phyloP scores from a whole-genome alignment of 139 green algal genomes.

The Coccomyxa sp. region DNA sequence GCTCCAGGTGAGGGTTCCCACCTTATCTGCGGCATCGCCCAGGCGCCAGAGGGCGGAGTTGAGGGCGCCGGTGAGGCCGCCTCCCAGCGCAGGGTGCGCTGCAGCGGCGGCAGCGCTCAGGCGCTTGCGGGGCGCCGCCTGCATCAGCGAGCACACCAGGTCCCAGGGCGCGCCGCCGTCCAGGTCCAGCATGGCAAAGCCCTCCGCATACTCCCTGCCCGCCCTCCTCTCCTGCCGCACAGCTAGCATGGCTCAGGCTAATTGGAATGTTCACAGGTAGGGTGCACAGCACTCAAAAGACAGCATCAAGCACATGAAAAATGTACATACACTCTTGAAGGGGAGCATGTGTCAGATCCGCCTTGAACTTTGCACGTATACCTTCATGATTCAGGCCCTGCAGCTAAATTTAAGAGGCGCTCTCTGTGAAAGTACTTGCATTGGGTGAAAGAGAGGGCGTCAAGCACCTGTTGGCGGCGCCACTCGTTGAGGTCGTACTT shows the following conservation, averaged over 20 bases:
- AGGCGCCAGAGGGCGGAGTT: neutral
- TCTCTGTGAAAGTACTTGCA: too few species aligned
- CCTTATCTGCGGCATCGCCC: neutral
- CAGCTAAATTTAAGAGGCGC: too few species aligned
- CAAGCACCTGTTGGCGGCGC: conserved; percentile 21
- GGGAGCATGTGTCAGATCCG: too few species aligned
- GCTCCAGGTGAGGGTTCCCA: neutral
- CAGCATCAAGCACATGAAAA: too few species aligned
- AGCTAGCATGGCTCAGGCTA: too few species aligned
- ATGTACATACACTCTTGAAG: too few species aligned
- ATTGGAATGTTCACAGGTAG: too few species aligned
- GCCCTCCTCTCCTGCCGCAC: conserved; percentile 46
- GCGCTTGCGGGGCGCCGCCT: conserved; percentile 23
- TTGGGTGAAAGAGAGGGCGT: too few species aligned
- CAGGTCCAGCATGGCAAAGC: conserved; percentile 71
- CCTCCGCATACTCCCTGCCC: conserved; percentile 50
- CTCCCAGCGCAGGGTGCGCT: conserved; percentile 8
- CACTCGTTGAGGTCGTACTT: conserved; percentile 57
- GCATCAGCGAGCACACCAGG: conserved; percentile 40
- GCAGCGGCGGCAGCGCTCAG: conserved; percentile 34
- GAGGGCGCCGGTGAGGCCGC: conserved; percentile 7
- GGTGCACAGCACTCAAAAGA: too few species aligned
- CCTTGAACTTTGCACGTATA: too few species aligned
- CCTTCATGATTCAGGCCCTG: too few species aligned
- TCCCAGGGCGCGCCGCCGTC: conserved; percentile 66